Evolutionary conservation across 805 yeast genomes (phyloP).

Genomic region (Wickerhamiella parazyma): DNA sequence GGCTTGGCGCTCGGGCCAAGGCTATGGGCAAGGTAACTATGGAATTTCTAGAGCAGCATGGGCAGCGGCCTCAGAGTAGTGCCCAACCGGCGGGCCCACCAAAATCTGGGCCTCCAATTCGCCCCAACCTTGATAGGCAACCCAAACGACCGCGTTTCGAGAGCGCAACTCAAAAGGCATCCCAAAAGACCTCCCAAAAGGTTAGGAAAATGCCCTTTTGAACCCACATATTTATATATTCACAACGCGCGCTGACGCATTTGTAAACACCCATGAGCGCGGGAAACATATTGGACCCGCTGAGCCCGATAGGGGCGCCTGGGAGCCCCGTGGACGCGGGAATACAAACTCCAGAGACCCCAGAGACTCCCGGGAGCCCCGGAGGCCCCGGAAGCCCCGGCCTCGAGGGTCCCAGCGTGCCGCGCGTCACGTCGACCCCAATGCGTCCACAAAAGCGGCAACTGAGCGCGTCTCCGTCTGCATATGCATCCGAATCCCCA

Average conservation of each 20-base stretch:
- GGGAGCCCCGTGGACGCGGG: too few relatives aligned
- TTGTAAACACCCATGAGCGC: too few relatives aligned
- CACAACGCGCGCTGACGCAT: too few relatives aligned
- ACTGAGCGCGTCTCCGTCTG: too few relatives aligned
- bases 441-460: not conserved
- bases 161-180: not conserved
- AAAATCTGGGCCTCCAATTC: not conserved
- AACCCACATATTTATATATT: not conserved
- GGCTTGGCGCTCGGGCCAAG: not conserved
- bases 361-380: too few relatives aligned
- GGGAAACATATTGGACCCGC: too few relatives aligned
- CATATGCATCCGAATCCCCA: too few relatives aligned
- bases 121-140: not conserved
- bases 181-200: too few relatives aligned
- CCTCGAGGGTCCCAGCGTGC: not conserved
- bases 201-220: not conserved
- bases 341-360: too few relatives aligned
- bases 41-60: conserved; percentile 1
- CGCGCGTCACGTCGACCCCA: not conserved
- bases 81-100: not conserved
- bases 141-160: not conserved
- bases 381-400: too few relatives aligned
- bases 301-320: too few relatives aligned
- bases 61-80: too few relatives aligned
- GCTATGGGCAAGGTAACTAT: not conserved